Percentiles rank a stretch among this genome's conserved stretches.
Evolutionary conservation across 2,329 filamentous ascomycete genomes (phyloP).

Genomic region (Fusarium coffeatum): DNA sequence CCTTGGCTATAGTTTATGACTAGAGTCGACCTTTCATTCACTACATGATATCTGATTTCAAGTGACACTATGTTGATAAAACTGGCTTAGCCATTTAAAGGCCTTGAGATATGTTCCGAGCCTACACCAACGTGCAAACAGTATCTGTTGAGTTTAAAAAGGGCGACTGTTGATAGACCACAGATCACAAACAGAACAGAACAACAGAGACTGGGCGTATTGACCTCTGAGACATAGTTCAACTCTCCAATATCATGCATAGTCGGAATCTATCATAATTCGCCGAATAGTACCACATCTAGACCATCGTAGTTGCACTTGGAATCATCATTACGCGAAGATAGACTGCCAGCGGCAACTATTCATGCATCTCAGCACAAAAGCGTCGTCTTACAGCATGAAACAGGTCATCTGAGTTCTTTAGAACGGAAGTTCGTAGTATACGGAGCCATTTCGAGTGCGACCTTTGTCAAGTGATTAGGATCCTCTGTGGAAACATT

Average conservation of each 20-base stretch:
- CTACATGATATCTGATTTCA: not conserved
- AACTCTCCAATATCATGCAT: slow-evolving; percentile 1
- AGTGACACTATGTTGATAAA: not conserved
- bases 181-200: not conserved
- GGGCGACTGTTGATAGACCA: not conserved
- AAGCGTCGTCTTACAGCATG: not conserved
- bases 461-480: slow-evolving; percentile 26
- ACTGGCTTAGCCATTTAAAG: not conserved
- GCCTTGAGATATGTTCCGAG: no score
- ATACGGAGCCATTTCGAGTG: slow-evolving; percentile 7
- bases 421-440: not conserved
- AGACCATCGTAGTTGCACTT: not conserved
- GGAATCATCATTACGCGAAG: not conserved
- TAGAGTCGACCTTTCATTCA: not conserved
- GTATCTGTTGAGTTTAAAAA: not conserved
- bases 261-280: not conserved
- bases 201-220: not conserved
- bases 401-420: not conserved
- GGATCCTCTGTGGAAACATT: slow-evolving; percentile 15
- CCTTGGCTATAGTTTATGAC: not conserved
- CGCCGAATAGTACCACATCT: not conserved
- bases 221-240: slow-evolving; percentile 2
- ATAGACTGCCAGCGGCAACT: not conserved
- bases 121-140: not conserved
- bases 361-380: slow-evolving; percentile 11